These are phyloP conservation scores for Ophiocordyceps camponoti-saundersi DNA, from an alignment of 2,329 filamentous ascomycete species.

Conservation along the genomic window DNA sequence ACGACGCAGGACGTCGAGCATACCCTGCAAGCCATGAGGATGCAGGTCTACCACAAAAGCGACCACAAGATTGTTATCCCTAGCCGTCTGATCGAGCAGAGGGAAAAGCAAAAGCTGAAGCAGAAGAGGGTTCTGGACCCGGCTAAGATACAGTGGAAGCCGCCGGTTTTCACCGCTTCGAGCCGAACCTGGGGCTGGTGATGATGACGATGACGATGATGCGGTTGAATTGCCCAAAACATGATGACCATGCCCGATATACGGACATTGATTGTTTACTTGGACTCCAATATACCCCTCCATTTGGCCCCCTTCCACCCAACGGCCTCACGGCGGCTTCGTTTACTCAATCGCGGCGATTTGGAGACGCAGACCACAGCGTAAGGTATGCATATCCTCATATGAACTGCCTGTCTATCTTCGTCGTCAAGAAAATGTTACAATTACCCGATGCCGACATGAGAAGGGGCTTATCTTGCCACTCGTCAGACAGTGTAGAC, in stretches of 20 bases:
- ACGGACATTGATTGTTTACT: too few species aligned
- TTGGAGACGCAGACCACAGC: neutral
- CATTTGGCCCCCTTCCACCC: neutral
- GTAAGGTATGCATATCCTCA: neutral
- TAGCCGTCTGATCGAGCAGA: constrained; percentile 60
- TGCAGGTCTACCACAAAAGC: constrained; percentile 90
- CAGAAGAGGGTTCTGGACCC: constrained; percentile 63
- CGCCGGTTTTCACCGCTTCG: constrained; percentile 81
- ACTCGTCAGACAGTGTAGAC: too few species aligned
- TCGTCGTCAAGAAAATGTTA: too few species aligned
- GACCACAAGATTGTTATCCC: constrained; percentile 93
- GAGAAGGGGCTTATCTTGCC: too few species aligned
- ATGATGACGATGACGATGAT: neutral
- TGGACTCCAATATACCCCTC: neutral
- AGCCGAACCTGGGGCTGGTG: constrained; percentile 87
- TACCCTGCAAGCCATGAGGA: constrained; percentile 81
- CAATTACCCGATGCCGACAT: too few species aligned
- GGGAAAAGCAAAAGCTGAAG: constrained; percentile 68
- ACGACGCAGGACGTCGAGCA: constrained; percentile 95
- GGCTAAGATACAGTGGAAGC: constrained; percentile 77
- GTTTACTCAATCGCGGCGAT: neutral
- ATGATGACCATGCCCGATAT: neutral
- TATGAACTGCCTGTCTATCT: too few species aligned
- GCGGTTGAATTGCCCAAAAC: too few species aligned
- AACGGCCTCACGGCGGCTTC: neutral